Evolutionary conservation across 345 rosid genomes (phyloP).

Genomic region (Xanthoceras sorbifolium): DNA sequence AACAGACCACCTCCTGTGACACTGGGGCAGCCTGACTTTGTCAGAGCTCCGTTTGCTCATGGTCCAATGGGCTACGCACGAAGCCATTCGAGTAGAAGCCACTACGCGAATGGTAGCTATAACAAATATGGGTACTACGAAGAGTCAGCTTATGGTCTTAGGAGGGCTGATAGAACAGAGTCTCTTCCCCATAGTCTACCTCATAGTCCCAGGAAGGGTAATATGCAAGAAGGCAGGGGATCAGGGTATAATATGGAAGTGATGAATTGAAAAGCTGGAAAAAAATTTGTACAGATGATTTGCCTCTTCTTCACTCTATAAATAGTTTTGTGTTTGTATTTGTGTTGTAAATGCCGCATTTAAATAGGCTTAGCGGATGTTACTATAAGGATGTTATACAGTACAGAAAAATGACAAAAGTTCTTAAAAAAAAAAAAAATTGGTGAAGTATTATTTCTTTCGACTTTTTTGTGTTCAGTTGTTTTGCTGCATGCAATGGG

Average conservation of each 20-base stretch:
- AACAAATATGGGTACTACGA: conserved; percentile 33
- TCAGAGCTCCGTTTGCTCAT: conserved; percentile 24
- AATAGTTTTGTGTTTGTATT: background rate
- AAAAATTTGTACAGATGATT: background rate
- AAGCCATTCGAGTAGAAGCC: conserved; percentile 26
- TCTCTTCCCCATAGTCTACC: conserved; percentile 62
- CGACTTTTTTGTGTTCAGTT: too few species aligned
- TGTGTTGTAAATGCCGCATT: background rate
- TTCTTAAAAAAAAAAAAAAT: too few species aligned
- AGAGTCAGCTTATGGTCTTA: conserved; percentile 26
- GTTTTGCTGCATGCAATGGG: background rate
- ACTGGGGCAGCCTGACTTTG: conserved; percentile 23
- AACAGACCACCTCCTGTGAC: conserved; percentile 21
- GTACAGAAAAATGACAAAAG: too few species aligned
- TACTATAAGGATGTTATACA: background rate
- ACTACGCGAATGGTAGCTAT: conserved; percentile 35
- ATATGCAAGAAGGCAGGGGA: conserved; percentile 20
- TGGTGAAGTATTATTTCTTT: too few species aligned
- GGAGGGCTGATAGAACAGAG: conserved; percentile 39
- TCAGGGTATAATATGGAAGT: conserved; percentile 5
- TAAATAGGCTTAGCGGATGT: background rate
- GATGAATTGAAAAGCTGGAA: background rate
- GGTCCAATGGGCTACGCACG: conserved; percentile 23
- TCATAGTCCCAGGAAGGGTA: conserved; percentile 33
- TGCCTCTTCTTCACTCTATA: background rate